phyloP scores from a whole-genome alignment of 768 basidiomycete species.

The Pilatotrama ljubarskyi region DNA sequence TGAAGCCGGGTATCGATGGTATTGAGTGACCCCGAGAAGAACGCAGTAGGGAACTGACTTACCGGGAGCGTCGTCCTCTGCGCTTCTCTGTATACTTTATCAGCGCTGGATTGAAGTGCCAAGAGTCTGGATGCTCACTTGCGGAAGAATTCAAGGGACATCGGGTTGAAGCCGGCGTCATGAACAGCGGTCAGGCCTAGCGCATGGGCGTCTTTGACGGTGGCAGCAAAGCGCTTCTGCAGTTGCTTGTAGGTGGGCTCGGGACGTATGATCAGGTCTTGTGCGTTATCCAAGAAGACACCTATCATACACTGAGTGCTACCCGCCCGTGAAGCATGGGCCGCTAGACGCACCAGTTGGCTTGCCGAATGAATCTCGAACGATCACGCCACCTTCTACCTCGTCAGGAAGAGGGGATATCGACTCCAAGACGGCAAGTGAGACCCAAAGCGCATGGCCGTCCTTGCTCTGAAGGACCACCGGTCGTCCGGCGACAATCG shows the following conservation, averaged over 20 bases:
- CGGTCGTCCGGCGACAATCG: slow-evolving; percentile 63
- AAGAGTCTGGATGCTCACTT: slow-evolving; percentile 39
- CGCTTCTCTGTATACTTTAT: slow-evolving; percentile 10
- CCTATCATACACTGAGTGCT: slow-evolving; percentile 40
- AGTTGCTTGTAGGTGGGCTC: slow-evolving; percentile 64
- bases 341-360: slow-evolving; percentile 61
- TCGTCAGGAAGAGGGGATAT: slow-evolving; percentile 64
- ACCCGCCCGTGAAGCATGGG: neutral
- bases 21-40: neutral
- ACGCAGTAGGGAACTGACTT: neutral
- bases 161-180: slow-evolving; percentile 75
- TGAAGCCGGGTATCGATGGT: slow-evolving; percentile 14
- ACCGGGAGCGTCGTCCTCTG: slow-evolving; percentile 18
- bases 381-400: slow-evolving; percentile 80
- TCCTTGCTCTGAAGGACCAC: slow-evolving; percentile 85
- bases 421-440: slow-evolving; percentile 53
- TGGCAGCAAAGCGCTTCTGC: slow-evolving; percentile 55
- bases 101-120: neutral
- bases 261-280: slow-evolving; percentile 67
- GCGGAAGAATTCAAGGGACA: slow-evolving; percentile 73
- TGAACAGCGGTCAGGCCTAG: slow-evolving; percentile 82
- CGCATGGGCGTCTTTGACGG: slow-evolving; percentile 67
- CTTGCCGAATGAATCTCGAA: slow-evolving; percentile 62
- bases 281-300: slow-evolving; percentile 84
- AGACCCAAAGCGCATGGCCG: slow-evolving; percentile 88